Evolutionary conservation across 2,329 filamentous ascomycete species (phyloP).

Genomic region (Dactylellina parvicollis): DNA sequence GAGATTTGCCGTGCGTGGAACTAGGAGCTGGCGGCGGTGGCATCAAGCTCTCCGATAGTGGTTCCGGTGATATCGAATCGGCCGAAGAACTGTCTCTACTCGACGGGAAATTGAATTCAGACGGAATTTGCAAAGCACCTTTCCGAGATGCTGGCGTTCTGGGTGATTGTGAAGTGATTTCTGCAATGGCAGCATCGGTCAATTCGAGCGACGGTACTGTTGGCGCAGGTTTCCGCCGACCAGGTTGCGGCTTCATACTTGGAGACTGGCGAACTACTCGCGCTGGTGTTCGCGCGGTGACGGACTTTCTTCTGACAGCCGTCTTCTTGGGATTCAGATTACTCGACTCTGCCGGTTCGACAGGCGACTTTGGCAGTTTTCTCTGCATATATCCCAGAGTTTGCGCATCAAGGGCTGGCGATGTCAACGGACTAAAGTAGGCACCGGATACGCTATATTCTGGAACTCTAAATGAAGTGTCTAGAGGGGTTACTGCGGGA

Average conservation of each 20-base stretch:
- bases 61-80: conserved; percentile 58
- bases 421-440: conserved; percentile 85
- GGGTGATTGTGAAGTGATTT: conserved; percentile 62
- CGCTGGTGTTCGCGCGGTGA: conserved; percentile 35
- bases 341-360: conserved; percentile 62
- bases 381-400: conserved; percentile 48
- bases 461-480: conserved; percentile 71
- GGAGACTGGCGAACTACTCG: conserved; percentile 73
- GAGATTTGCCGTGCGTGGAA: conserved; percentile 34
- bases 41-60: conserved; percentile 58
- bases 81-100: conserved; percentile 56
- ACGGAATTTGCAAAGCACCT: conserved; percentile 34
- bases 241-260: conserved; percentile 74
- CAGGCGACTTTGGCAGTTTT: conserved; percentile 66
- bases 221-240: conserved; percentile 64
- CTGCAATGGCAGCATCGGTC: conserved; percentile 62
- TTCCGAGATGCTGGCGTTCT: conserved; percentile 38
- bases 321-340: conserved; percentile 50
- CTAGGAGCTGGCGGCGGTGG: conserved; percentile 56
- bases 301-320: conserved; percentile 43
- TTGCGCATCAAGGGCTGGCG: conserved; percentile 80
- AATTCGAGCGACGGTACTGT: conserved; percentile 66
- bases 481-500: conserved; percentile 83
- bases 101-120: conserved; percentile 39
- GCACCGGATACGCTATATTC: conserved; percentile 74